Base-by-base conservation (phyloP, 1,284 basidiomycete species). In the Ceratobasidium sp. region DNA sequence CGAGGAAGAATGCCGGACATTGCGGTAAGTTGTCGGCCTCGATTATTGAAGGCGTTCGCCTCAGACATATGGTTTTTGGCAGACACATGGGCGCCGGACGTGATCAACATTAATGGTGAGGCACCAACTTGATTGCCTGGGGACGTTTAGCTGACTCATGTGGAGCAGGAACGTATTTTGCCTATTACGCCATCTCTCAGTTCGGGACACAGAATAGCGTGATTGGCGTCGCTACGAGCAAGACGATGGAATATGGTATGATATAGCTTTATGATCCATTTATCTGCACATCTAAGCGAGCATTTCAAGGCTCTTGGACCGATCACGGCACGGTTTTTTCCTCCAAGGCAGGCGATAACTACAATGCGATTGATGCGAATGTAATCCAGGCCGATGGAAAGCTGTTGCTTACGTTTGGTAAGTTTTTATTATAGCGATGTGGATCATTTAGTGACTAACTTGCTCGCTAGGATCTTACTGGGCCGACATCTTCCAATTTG, bases 161-260 rank as follows among this genome's bases (percentile, higher is more conserved):
- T 19, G 4, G 11, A n/a, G 22, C 31, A 73, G 64, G 72, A 22
- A 46, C 62, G 34, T 81, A 81, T 64, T 77, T 77, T 27, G 69
- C 79, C 9, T 82, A 81, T 76, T 83, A 82, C 76, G 77, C 81
- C 9, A 80, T 81, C 22, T 82, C 81, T 27, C 75, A 79, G 3
- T 77, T 82, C 49, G 81, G 80, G 16, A 80, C 77, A 14, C 80
- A 81, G 74, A 78, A 81, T 58, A 82, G 81, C 22, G 80, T 76
- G 14, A 82, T 82, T 72, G 81, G 81, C 0, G 78, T 82, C 27
- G 81, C 81, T 2, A 82, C 81, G 0, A 81, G 80, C 73, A 54
- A 64, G 8, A 79, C 81, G 9, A 80, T 81, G 80, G 79, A 81
- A 51, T 78, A 80, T 11, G 82, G 81, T 14, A 34, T 13, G 69